Evolutionary conservation across 1,284 basidiomycete genomes (phyloP).

Genomic region (Cystobasidium pallidum): DNA sequence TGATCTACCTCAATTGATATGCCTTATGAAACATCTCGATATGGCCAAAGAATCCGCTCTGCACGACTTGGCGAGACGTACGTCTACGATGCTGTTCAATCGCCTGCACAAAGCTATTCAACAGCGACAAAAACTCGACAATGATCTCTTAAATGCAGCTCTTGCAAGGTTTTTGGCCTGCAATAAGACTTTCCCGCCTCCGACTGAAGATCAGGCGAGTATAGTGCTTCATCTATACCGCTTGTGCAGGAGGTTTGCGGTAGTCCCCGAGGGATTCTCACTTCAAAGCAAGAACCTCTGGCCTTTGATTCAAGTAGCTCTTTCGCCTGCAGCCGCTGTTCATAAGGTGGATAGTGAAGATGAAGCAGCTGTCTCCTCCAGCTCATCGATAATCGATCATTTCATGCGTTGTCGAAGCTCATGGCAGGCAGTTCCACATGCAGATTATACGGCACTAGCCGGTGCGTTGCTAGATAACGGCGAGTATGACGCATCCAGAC

Average conservation of each 20-base stretch:
- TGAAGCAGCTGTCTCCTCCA: background rate
- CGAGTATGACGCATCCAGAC: background rate
- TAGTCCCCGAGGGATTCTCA: background rate
- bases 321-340: background rate
- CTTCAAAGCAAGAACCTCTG: background rate
- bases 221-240: background rate
- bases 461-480: conserved; percentile 13
- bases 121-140: background rate
- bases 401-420: conserved; percentile 8
- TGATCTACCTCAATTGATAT: background rate
- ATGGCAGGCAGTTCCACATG: background rate
- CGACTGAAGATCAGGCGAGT: too few species aligned
- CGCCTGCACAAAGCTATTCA: background rate
- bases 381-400: conserved; percentile 12
- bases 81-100: background rate
- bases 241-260: background rate
- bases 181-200: background rate
- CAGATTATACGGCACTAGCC: conserved; percentile 23
- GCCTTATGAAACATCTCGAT: background rate
- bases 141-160: background rate
- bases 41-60: background rate
- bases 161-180: background rate
- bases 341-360: background rate
- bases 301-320: background rate
- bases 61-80: background rate